Evolutionary conservation across 139 green algal genomes (phyloP).

Genomic region (Volvox africanus): DNA sequence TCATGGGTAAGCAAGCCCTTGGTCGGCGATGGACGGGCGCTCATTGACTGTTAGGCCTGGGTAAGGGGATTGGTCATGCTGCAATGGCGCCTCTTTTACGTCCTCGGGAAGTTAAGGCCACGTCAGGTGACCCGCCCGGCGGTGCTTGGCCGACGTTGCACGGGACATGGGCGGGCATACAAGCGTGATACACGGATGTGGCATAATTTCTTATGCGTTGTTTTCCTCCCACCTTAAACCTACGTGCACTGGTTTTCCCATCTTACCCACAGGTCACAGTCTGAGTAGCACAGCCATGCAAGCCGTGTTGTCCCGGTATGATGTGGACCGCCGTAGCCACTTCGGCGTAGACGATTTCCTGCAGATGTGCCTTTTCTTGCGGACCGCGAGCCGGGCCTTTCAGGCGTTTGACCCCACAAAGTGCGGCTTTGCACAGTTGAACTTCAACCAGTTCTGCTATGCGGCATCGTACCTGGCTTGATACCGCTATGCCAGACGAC

Average conservation of each 20-base stretch:
- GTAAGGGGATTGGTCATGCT: too few species aligned
- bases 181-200: neutral
- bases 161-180: neutral
- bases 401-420: slow-evolving; percentile 53
- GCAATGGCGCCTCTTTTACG: too few species aligned
- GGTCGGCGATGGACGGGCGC: too few species aligned
- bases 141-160: too few species aligned
- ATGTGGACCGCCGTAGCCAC: neutral
- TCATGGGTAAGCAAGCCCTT: neutral
- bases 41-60: too few species aligned
- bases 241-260: too few species aligned
- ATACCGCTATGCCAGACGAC: neutral
- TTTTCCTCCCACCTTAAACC: too few species aligned
- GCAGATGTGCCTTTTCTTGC: slow-evolving; percentile 7
- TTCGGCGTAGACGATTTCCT: neutral
- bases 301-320: neutral
- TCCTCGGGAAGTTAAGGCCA: neutral
- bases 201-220: too few species aligned
- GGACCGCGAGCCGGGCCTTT: slow-evolving; percentile 12
- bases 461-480: slow-evolving; percentile 48
- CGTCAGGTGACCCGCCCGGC: neutral
- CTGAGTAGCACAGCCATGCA: neutral
- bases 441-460: slow-evolving; percentile 68
- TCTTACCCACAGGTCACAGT: neutral
- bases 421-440: slow-evolving; percentile 33